Base-by-base conservation (phyloP, 305 asterid species). In the Solanum hybrid region DNA sequence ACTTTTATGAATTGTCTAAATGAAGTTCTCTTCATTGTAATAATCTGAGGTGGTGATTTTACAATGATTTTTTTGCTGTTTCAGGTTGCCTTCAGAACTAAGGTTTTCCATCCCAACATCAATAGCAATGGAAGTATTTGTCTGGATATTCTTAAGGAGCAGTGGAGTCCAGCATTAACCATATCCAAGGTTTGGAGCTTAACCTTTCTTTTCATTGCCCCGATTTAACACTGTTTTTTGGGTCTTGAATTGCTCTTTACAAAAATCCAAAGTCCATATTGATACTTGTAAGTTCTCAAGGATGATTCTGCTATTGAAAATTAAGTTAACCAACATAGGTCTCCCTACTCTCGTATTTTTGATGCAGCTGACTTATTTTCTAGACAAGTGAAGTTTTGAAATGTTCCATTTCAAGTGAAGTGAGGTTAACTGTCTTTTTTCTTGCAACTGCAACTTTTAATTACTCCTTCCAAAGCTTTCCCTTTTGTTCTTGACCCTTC, bases 121-220 rank as follows among this genome's bases (percentile, higher is more conserved):
- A 96, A 96, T 87, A 96, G 98, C 93, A 96, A 96, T 22, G 98
- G 98, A 90, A 96, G 98, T 90, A 96, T 96, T 77, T 95, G 98
- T 89, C 95, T 96, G 88, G 98, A 96, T 90, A 96, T 96, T 92
- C 95, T 96, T n/a, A 96, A 95, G 87, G 98, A 96, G 90, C 98
- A 95, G 82, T 96, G 98, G 98, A 96, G 98, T 79, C 98, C 98
- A 7, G 98, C 98, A 42, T 87, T 96, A 90, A 96, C 98, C 89
- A 95, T 96, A 89, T 95, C 98, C 16, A 96, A 96, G 98, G 98
- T 96, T 89, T 46, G 89, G 46, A 56, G 32, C 76, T 56, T 85
- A 10, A 20, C 76, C 46, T 85, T 82, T 20, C 40, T 51, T 84
- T 85, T 56, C 46, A 11, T 85, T 20, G 32, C 76, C 37, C 37